Evolutionary conservation across 345 rosid genomes (phyloP), one percentile per base, ranked within the genome.

Genomic region (Eucalyptus decipiens): DNA sequence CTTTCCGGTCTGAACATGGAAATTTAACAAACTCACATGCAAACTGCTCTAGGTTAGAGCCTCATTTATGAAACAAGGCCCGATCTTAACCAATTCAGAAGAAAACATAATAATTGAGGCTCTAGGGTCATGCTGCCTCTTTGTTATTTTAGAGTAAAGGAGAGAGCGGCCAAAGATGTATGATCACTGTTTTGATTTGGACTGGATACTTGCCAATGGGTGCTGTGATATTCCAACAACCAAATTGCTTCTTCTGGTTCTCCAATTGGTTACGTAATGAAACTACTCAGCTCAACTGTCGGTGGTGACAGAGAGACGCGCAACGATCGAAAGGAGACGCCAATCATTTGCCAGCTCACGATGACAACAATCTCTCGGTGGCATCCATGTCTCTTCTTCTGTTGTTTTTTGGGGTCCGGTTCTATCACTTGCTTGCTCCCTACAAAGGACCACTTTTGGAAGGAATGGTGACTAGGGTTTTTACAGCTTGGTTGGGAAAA

Each of bases 41-140:
- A 40, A 76, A 37, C 3, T 76, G 8, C 4, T 76, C 5, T 21
- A 3, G 24, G 9, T 37, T 40, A 19, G 5, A 42, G 26, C 16
- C 28, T 76, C 16, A 10, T 6, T 1, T 11, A 37, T 5, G 0
- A 5, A 34, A 40, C 4, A 21, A 11, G 8, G 7, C 15, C 28
- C 2, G 0, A 19, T 17, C 80, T 69, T 17, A 34, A 72, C 14
- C 4, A 2, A 37, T 19, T 34, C 8, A 9, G 23, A 37, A 72
- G 40, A 37, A 34, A 18, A 72, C 7, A 10, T 72, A 34, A 34
- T 72, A 34, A 72, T 72, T 37, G 81, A 72, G 43, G 40, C 43
- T 40, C 9, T 37, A 37, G 28, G 15, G 16, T 37, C 47, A 11
- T 10, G 83, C 83, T 10, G 47, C 45, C 4, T 37, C 45, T 76